phyloP scores from a whole-genome alignment of 805 yeast genomes.

The Lipomyces japonicus region DNA sequence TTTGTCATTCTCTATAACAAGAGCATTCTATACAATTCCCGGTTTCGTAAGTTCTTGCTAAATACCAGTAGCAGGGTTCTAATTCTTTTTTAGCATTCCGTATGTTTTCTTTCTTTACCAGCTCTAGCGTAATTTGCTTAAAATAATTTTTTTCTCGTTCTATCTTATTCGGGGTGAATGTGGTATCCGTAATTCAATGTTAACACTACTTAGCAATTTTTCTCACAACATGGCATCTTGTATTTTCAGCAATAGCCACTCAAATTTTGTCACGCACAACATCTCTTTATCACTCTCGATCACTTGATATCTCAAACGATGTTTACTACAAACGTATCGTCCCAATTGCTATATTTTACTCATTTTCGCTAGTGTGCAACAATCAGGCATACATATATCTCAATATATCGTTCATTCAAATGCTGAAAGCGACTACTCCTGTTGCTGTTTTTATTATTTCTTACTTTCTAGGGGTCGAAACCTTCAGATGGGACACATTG shows the following conservation, averaged over 20 bases:
- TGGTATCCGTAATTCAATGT: background rate
- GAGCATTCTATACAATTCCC: constrained; percentile 18
- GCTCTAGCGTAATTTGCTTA: background rate
- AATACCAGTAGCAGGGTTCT: background rate
- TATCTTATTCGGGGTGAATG: background rate
- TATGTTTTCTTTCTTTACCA: constrained; percentile 4
- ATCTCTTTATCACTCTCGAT: constrained; percentile 19
- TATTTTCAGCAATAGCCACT: constrained; percentile 30
- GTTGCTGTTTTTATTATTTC: constrained; percentile 31
- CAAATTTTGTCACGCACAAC: constrained; percentile 28
- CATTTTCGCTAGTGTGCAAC: constrained; percentile 28
- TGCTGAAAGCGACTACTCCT: constrained; percentile 33
- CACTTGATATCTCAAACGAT: constrained; percentile 18
- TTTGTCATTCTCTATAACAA: constrained; percentile 29
- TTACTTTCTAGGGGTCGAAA: constrained; percentile 26
- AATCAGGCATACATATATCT: constrained; percentile 32
- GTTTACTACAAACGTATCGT: constrained; percentile 27
- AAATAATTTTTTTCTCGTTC: background rate
- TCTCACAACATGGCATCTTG: constrained; percentile 32
- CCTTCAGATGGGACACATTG: constrained; percentile 25
- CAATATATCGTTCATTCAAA: constrained; percentile 33
- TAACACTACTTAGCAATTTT: constrained; percentile 22
- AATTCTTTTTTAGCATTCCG: constrained; percentile 12
- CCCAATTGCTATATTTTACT: constrained; percentile 32
- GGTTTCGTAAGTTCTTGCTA: constrained; percentile 12